A percentile compares a stretch with the other conserved stretches of the same genome.
Conservation (phyloP, 257 asterid genomes). For the Scutellaria barbata region DNA sequence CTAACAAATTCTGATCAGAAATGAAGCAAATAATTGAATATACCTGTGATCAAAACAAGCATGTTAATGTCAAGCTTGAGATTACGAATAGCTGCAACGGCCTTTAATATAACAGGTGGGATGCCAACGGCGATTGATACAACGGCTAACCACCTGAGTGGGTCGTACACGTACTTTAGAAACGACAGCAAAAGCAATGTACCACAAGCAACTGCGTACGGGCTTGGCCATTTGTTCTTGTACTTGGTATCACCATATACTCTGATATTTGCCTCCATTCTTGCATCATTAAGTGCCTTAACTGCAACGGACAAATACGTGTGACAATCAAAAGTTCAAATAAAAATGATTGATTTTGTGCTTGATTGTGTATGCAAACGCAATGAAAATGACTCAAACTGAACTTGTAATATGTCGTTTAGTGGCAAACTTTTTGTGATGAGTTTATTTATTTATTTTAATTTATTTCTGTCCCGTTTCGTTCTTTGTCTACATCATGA, state of each 20-base stretch:
- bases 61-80: constrained; percentile 65
- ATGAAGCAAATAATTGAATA: background rate
- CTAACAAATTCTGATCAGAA: too few relatives aligned
- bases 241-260: constrained; percentile 46
- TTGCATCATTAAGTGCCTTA: constrained; percentile 73
- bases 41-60: constrained; percentile 80
- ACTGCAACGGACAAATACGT: constrained; percentile 43
- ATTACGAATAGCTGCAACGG: constrained; percentile 55
- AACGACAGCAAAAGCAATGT: constrained; percentile 57
- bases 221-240: constrained; percentile 77
- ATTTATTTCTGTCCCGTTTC: too few relatives aligned
- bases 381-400: too few relatives aligned
- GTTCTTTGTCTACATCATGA: too few relatives aligned
- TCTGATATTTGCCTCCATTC: constrained; percentile 71
- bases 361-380: too few relatives aligned
- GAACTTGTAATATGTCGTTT: too few relatives aligned
- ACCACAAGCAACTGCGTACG: constrained; percentile 66
- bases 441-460: too few relatives aligned
- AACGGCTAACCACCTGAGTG: constrained; percentile 73
- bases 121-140: constrained; percentile 69
- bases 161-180: constrained; percentile 51
- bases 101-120: constrained; percentile 57
- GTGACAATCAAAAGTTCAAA: too few relatives aligned
- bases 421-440: too few relatives aligned
- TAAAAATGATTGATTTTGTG: too few relatives aligned